phyloP scores from a whole-genome alignment of 306 rosid genomes.

The Castanea crenata region DNA sequence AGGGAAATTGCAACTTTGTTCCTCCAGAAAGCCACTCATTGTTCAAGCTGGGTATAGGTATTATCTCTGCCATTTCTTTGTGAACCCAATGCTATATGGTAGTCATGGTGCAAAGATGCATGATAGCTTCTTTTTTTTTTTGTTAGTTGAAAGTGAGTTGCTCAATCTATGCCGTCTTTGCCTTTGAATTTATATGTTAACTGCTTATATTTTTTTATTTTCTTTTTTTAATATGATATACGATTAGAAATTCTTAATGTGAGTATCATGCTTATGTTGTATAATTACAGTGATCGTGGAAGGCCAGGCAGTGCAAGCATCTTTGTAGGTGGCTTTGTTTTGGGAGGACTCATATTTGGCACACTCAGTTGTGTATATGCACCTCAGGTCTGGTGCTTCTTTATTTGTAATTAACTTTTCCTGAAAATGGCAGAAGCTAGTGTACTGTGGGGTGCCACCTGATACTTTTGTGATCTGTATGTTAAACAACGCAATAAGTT shows the following conservation, averaged over 20 bases:
- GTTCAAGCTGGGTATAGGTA: slow-evolving; percentile 86
- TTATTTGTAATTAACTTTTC: not conserved
- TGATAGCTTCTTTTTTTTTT: not conserved
- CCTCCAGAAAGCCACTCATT: slow-evolving; percentile 45
- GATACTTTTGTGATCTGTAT: slow-evolving; percentile 4
- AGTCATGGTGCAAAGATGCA: slow-evolving; percentile 1
- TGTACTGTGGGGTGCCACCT: slow-evolving; percentile 6
- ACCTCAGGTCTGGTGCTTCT: slow-evolving; percentile 63
- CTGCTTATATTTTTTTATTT: not conserved
- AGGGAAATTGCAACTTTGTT: slow-evolving; percentile 36
- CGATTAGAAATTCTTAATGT: slow-evolving; percentile 21
- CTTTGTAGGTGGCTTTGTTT: slow-evolving; percentile 87
- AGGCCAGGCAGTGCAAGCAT: slow-evolving; percentile 69
- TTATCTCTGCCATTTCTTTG: slow-evolving; percentile 10
- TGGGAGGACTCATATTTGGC: slow-evolving; percentile 95
- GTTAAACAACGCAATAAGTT: not conserved
- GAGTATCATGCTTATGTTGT: slow-evolving; percentile 25
- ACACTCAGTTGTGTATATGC: slow-evolving; percentile 93
- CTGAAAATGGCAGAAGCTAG: slow-evolving; percentile 15
- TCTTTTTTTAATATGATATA: not conserved
- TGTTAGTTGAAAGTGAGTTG: not conserved
- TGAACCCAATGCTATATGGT: not conserved
- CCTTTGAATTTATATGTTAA: not conserved
- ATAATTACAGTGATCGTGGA: slow-evolving; percentile 59
- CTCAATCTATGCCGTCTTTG: not conserved